Evolutionary conservation across 441 rosid species (phyloP).

Genomic region (Populus hybrid): DNA sequence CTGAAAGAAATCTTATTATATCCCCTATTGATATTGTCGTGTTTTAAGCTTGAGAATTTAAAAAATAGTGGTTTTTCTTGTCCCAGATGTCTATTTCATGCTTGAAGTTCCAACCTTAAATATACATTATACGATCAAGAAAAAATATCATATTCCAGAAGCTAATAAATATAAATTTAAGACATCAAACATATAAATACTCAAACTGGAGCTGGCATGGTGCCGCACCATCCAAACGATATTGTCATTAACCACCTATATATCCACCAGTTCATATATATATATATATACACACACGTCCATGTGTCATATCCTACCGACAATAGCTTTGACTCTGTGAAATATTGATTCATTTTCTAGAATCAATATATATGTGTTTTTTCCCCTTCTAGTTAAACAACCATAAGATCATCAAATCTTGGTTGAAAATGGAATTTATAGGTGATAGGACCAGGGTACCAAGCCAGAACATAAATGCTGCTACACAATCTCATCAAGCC

Average conservation of each 20-base stretch:
- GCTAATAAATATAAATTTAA: constrained; percentile 15
- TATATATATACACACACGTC: too few relatives aligned
- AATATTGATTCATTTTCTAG: background rate
- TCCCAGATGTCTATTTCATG: constrained; percentile 19
- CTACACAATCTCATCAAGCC: background rate
- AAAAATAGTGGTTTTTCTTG: constrained; percentile 8
- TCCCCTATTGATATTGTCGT: too few relatives aligned
- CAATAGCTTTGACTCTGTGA: constrained; percentile 18
- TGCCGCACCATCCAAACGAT: constrained; percentile 3
- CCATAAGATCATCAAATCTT: constrained; percentile 1
- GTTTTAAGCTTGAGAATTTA: too few relatives aligned
- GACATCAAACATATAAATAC: background rate
- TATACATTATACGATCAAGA: constrained; percentile 2
- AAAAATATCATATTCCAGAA: background rate
- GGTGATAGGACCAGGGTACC: background rate
- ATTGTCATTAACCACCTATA: constrained; percentile 10
- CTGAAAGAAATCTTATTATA: too few relatives aligned
- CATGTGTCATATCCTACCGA: constrained; percentile 19
- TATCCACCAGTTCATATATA: background rate
- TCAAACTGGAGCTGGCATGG: background rate
- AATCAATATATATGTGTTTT: background rate
- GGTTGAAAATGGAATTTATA: background rate
- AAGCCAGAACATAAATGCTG: background rate
- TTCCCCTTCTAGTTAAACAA: constrained; percentile 13
- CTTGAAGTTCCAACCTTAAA: constrained; percentile 12